A percentile compares a stretch with the other conserved stretches of the same genome.
phyloP scores from a whole-genome alignment of 169 alveolate genomes.

The Cyclospora cayetanensis region DNA sequence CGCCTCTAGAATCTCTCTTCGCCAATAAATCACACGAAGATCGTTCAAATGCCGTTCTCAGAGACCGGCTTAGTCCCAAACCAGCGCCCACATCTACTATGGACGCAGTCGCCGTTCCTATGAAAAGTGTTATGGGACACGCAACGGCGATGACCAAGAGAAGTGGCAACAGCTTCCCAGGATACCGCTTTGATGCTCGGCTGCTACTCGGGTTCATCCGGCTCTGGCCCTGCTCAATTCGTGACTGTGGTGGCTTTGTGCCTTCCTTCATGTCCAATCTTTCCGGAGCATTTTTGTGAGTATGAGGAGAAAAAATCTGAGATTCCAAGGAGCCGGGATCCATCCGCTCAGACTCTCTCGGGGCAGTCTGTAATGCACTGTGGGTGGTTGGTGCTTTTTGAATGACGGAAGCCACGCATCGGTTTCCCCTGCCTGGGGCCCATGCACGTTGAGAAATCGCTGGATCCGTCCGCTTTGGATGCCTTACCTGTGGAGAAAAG shows the following conservation, averaged over 20 bases:
- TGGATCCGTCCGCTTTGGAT: not conserved
- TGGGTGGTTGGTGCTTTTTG: not conserved
- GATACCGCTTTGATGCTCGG: not conserved
- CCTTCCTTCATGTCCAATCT: not conserved
- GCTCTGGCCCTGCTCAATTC: not conserved
- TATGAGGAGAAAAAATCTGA: no score
- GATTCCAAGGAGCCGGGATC: not conserved
- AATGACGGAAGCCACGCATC: not conserved
- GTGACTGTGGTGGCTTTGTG: not conserved
- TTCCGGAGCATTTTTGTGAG: no score
- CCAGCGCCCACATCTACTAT: not conserved
- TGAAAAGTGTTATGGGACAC: not conserved
- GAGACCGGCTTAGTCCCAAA: not conserved
- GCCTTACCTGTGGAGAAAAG: not conserved
- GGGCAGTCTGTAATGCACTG: not conserved
- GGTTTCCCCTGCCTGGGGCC: not conserved
- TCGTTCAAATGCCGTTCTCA: not conserved
- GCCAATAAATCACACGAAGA: not conserved
- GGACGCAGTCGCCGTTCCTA: not conserved
- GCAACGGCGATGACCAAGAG: not conserved
- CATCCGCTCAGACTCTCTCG: not conserved
- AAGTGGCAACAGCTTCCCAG: not conserved
- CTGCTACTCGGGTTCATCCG: not conserved
- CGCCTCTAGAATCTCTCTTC: not conserved
- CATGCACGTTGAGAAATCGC: no score